phyloP scores from a whole-genome alignment of 768 basidiomycete genomes.

The Cyathus striatus region DNA sequence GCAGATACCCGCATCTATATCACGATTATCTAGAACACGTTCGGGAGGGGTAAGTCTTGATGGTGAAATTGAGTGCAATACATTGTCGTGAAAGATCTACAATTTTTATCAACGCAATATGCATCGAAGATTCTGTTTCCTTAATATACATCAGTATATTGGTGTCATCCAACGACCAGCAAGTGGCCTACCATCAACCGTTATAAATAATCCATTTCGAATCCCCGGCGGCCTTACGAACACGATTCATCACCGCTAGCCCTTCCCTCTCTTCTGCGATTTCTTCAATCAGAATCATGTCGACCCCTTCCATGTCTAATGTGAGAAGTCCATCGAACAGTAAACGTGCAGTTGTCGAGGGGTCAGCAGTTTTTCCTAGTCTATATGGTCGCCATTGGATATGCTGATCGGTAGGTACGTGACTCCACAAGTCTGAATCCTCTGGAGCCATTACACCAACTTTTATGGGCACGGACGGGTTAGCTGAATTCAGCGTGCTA shows the following conservation, averaged over 20 bases:
- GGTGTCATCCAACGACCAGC: no score
- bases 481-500: conserved; percentile 26
- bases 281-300: conserved; percentile 83
- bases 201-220: conserved; percentile 31
- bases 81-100: background rate
- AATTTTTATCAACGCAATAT: no score
- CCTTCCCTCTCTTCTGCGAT: conserved; percentile 78
- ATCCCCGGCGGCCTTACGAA: conserved; percentile 82
- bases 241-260: conserved; percentile 91
- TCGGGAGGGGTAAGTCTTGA: background rate
- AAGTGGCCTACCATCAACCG: no score
- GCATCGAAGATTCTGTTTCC: no score
- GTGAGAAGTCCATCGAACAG: conserved; percentile 86
- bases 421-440: conserved; percentile 43
- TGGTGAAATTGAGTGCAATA: background rate
- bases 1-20: background rate
- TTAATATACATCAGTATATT: no score
- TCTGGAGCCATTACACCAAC: conserved; percentile 68
- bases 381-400: conserved; percentile 54
- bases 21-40: background rate
- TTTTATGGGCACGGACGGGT: conserved; percentile 27
- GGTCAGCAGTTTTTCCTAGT: conserved; percentile 47
- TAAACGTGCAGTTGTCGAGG: conserved; percentile 67
- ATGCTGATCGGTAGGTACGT: conserved; percentile 21
- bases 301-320: conserved; percentile 71